A percentile compares a stretch with the other conserved stretches of the same genome.
Evolutionary conservation across 768 basidiomycete species (phyloP).

Genomic region (Podaxis sp.): DNA sequence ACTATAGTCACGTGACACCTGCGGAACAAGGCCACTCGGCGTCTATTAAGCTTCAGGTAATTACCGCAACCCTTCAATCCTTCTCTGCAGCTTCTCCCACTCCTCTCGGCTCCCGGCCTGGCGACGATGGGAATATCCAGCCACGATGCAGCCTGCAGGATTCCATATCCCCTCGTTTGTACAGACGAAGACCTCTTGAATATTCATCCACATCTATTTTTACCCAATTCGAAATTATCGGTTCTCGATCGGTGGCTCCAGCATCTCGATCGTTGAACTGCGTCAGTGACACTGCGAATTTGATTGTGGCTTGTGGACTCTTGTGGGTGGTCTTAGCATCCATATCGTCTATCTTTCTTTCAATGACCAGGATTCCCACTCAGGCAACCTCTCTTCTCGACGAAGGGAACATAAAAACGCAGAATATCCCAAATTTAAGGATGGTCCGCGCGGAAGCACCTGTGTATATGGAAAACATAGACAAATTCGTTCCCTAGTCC

Average conservation of each 20-base stretch:
- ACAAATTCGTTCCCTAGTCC: no score
- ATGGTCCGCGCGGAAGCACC: no score
- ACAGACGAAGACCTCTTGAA: background rate
- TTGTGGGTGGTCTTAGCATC: background rate
- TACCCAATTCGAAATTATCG: background rate
- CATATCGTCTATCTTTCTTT: background rate
- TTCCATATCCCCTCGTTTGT: background rate
- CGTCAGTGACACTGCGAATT: background rate
- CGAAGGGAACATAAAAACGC: no score
- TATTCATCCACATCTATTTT: background rate
- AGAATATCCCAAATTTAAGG: no score
- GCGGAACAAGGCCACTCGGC: background rate
- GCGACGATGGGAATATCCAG: conserved; percentile 1
- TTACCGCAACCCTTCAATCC: background rate
- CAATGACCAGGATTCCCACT: no score
- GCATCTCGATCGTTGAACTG: background rate
- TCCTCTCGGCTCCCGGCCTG: background rate
- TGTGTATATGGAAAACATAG: no score
- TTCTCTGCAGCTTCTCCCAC: background rate
- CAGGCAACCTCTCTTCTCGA: no score
- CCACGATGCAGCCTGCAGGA: background rate
- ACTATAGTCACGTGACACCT: conserved; percentile 7
- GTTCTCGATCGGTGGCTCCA: background rate
- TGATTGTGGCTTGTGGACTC: background rate
- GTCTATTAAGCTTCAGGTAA: background rate